Evolutionary conservation across 306 rosid species (phyloP).

Genomic region (Potentilla sterilis): DNA sequence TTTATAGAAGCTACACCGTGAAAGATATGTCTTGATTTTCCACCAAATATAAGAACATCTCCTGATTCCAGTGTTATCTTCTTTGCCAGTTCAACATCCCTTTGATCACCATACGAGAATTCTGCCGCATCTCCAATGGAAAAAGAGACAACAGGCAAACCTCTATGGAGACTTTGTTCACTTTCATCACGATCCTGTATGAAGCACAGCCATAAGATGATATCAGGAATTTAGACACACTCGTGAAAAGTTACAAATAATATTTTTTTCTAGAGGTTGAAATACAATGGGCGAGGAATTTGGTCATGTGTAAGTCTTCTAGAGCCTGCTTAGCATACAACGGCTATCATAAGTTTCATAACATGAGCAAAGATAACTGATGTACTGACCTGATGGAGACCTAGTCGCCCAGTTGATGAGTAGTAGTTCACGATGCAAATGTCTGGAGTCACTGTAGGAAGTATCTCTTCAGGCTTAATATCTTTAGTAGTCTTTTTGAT

Average conservation of each 20-base stretch:
- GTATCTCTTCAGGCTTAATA: slow-evolving; percentile 14
- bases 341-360: background rate
- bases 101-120: slow-evolving; percentile 48
- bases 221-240: background rate
- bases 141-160: slow-evolving; percentile 76
- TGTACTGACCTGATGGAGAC: slow-evolving; percentile 70
- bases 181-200: slow-evolving; percentile 81
- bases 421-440: slow-evolving; percentile 78
- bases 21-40: slow-evolving; percentile 58
- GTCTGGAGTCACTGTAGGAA: slow-evolving; percentile 49
- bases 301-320: background rate
- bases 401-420: slow-evolving; percentile 54
- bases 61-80: slow-evolving; percentile 56
- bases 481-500: slow-evolving; percentile 18
- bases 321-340: background rate
- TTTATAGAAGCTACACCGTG: slow-evolving; percentile 61
- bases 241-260: background rate
- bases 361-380: background rate
- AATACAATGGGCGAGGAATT: background rate
- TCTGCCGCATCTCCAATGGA: slow-evolving; percentile 83
- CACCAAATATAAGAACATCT: slow-evolving; percentile 84
- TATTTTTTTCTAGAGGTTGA: background rate
- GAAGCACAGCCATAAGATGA: background rate
- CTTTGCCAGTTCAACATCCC: slow-evolving; percentile 43
- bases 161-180: slow-evolving; percentile 27